phyloP scores from a whole-genome alignment of 352 stramenopile genomes.

The Phytophthora fragariae region DNA sequence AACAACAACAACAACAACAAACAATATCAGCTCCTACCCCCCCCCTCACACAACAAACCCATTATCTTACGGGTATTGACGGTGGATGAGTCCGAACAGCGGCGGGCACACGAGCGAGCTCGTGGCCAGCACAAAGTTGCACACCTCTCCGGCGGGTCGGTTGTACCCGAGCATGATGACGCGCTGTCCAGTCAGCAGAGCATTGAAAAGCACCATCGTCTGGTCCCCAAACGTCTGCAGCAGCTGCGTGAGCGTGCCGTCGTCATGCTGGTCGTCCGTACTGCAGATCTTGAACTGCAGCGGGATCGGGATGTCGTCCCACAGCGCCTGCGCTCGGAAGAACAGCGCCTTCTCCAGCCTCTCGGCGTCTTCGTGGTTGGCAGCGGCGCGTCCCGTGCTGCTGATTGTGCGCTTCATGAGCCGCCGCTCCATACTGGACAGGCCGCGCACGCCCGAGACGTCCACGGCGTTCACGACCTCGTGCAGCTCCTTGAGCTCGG shows the following conservation, averaged over 20 bases:
- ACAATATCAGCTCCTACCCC: not conserved
- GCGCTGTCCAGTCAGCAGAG: constrained; percentile 77
- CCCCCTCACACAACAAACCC: not conserved
- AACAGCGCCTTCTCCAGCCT: constrained; percentile 64
- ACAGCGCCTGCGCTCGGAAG: constrained; percentile 61
- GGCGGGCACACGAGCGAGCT: constrained; percentile 86
- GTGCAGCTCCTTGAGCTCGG: constrained; percentile 69
- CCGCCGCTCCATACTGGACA: constrained; percentile 77
- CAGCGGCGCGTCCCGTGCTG: constrained; percentile 45
- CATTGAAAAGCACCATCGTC: constrained; percentile 88
- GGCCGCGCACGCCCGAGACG: constrained; percentile 60
- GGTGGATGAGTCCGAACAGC: constrained; percentile 78
- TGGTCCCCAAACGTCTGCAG: constrained; percentile 86
- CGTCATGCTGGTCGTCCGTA: constrained; percentile 86
- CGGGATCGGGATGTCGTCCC: constrained; percentile 69
- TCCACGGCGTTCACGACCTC: constrained; percentile 80
- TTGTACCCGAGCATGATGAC: constrained; percentile 89
- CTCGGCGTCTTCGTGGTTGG: constrained; percentile 51
- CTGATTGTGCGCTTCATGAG: constrained; percentile 82
- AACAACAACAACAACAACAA: not conserved
- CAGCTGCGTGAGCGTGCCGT: constrained; percentile 73
- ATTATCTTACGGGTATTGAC: constrained; percentile 69
- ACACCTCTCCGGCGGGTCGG: constrained; percentile 81
- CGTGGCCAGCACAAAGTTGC: constrained; percentile 87
- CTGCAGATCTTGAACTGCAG: constrained; percentile 86